These are phyloP conservation scores for Chaetomium sp. DNA, from an alignment of 2,329 filamentous ascomycete species.

Conservation along the genomic window DNA sequence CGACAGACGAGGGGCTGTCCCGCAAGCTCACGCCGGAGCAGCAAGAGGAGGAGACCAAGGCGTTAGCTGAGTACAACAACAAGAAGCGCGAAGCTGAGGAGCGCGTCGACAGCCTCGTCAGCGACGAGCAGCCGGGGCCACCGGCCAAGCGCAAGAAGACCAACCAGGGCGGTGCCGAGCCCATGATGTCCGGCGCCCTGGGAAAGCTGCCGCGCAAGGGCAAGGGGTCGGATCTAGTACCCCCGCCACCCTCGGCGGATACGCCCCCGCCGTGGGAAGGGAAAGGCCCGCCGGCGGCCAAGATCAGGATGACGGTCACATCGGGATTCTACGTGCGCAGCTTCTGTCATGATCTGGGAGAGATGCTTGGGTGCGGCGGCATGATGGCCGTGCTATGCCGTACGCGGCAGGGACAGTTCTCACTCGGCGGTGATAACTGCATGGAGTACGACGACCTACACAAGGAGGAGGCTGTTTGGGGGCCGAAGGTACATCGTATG, in stretches of 20 bases:
- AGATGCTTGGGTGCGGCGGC: slow-evolving; percentile 76
- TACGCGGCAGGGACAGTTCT: slow-evolving; percentile 79
- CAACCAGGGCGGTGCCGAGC: slow-evolving; percentile 34
- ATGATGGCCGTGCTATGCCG: slow-evolving; percentile 85
- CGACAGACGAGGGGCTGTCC: slow-evolving; percentile 35
- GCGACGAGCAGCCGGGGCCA: slow-evolving; percentile 42
- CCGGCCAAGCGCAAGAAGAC: slow-evolving; percentile 34
- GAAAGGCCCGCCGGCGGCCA: slow-evolving; percentile 72
- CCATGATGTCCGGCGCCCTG: slow-evolving; percentile 61
- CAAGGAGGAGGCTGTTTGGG: slow-evolving; percentile 80
- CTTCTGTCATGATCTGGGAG: slow-evolving; percentile 87
- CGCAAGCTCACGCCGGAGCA: slow-evolving; percentile 57
- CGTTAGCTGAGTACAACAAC: slow-evolving; percentile 57
- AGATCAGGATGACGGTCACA: slow-evolving; percentile 86
- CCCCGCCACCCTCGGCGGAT: slow-evolving; percentile 49
- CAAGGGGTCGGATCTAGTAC: slow-evolving; percentile 58
- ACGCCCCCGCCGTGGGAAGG: slow-evolving; percentile 60
- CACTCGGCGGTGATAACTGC: slow-evolving; percentile 68
- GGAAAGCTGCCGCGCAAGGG: slow-evolving; percentile 52
- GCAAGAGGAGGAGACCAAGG: slow-evolving; percentile 57
- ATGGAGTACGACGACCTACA: slow-evolving; percentile 77
- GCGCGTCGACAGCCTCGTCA: slow-evolving; percentile 59
- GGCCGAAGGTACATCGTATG: slow-evolving; percentile 66
- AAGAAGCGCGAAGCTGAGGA: slow-evolving; percentile 62
- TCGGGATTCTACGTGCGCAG: slow-evolving; percentile 97